Evolutionary conservation across 2,329 filamentous ascomycete genomes (phyloP).

Genomic region (Exophiala oligosperma): DNA sequence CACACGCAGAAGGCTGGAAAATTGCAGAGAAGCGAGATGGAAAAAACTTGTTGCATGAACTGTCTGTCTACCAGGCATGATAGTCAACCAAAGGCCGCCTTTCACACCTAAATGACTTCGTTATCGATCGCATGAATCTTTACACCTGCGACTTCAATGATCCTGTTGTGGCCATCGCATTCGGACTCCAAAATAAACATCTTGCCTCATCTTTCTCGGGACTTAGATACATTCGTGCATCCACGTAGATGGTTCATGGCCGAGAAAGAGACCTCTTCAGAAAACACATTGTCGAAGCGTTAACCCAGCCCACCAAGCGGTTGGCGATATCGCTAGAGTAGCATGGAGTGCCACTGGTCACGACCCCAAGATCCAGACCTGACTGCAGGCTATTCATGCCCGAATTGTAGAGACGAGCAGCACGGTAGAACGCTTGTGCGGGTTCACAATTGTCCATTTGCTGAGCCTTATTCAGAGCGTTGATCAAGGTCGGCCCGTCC

Average conservation of each 20-base stretch:
- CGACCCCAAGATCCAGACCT: slow-evolving; percentile 15
- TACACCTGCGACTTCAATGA: too few species aligned
- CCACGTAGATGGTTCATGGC: too few species aligned
- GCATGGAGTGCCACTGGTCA: slow-evolving; percentile 22
- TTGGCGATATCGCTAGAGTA: slow-evolving; percentile 30
- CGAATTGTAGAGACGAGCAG: slow-evolving; percentile 28
- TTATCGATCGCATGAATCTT: too few species aligned
- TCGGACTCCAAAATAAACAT: too few species aligned
- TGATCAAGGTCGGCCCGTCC: slow-evolving; percentile 10
- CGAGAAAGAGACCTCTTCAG: too few species aligned
- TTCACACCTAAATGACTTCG: too few species aligned
- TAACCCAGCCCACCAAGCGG: slow-evolving; percentile 27
- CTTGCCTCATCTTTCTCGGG: too few species aligned
- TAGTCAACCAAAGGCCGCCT: not conserved
- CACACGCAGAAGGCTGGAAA: not conserved
- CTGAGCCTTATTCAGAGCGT: slow-evolving; percentile 11
- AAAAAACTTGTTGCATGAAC: not conserved
- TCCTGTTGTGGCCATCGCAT: too few species aligned
- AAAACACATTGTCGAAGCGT: not conserved
- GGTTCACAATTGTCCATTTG: not conserved
- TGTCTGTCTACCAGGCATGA: not conserved
- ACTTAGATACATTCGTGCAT: too few species aligned
- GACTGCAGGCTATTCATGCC: slow-evolving; percentile 14
- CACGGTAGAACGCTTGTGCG: slow-evolving; percentile 23
- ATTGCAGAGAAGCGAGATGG: not conserved